Percentiles rank a stretch among this genome's conserved stretches.
phyloP scores from a whole-genome alignment of 257 asterid genomes.

The Henckelia pumila region DNA sequence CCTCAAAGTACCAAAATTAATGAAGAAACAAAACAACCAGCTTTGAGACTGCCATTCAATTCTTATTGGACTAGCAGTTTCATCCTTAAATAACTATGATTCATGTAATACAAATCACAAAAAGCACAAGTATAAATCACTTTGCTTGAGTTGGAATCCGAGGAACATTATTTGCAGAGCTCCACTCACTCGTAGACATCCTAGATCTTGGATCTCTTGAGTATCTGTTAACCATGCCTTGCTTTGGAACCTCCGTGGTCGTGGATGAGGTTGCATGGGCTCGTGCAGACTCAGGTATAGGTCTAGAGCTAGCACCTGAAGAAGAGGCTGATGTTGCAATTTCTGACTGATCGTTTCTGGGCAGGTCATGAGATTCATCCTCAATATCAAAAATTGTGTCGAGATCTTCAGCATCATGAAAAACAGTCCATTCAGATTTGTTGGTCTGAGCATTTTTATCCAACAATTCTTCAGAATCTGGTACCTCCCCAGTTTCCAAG shows the following conservation, averaged over 20 bases:
- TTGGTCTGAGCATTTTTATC: constrained; percentile 30
- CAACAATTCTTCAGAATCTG: constrained; percentile 29
- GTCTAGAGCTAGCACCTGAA: constrained; percentile 11
- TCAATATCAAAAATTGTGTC: constrained; percentile 28
- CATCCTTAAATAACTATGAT: too few relatives aligned
- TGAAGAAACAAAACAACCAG: too few relatives aligned
- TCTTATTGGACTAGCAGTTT: too few relatives aligned
- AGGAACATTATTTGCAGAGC: constrained; percentile 15
- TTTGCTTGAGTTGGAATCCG: constrained; percentile 22
- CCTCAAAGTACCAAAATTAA: too few relatives aligned
- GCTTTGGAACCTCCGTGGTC: constrained; percentile 23
- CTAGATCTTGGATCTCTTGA: constrained; percentile 35
- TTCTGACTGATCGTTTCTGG: constrained; percentile 1
- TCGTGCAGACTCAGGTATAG: constrained; percentile 24
- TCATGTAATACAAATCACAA: too few relatives aligned
- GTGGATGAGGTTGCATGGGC: constrained; percentile 22
- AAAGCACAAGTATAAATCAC: too few relatives aligned
- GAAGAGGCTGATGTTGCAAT: constrained; percentile 13
- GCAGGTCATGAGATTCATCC: constrained; percentile 22
- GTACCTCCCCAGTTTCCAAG: constrained; percentile 16
- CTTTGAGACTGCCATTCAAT: too few relatives aligned
- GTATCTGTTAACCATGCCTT: constrained; percentile 39
- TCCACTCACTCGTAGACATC: constrained; percentile 23
- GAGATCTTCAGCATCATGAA: constrained; percentile 31
- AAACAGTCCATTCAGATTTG: constrained; percentile 33